These are phyloP conservation scores for Aphanomyces euteiches DNA, from an alignment of 352 stramenopile species.

Conservation along the genomic window DNA sequence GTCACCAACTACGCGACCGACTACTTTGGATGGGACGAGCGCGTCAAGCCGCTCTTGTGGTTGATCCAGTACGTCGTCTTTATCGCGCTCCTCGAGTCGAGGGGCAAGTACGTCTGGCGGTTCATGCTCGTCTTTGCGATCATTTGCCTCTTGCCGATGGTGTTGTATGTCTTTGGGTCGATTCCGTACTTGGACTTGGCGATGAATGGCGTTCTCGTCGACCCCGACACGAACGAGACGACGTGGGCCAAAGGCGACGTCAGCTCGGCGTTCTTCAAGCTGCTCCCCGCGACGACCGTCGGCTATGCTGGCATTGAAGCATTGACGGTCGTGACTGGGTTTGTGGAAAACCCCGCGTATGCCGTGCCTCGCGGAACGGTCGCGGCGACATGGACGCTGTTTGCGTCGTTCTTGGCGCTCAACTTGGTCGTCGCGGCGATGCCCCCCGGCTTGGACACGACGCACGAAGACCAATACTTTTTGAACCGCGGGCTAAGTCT, in stretches of 20 bases:
- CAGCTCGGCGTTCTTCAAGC: not conserved
- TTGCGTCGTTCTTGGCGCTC: not conserved
- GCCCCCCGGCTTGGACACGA: not conserved
- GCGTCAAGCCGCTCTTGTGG: constrained; percentile 36
- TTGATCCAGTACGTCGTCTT: constrained; percentile 32
- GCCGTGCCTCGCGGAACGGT: constrained; percentile 2
- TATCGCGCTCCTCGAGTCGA: constrained; percentile 8
- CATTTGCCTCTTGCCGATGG: not conserved
- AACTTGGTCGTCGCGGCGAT: constrained; percentile 11
- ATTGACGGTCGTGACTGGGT: constrained; percentile 2
- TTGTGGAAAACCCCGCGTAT: not conserved
- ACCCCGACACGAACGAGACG: not conserved
- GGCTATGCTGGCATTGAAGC: constrained; percentile 13
- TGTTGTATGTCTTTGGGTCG: not conserved
- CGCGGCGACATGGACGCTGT: constrained; percentile 7
- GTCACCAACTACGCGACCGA: constrained; percentile 34
- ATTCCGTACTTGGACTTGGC: not conserved
- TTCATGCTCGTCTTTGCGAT: constrained; percentile 16
- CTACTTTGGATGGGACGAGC: not conserved
- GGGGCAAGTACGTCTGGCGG: constrained; percentile 7
- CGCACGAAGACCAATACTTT: not conserved
- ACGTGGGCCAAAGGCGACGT: not conserved
- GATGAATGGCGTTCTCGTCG: not conserved
- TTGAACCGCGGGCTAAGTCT: not conserved
- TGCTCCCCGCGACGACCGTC: not conserved